A percentile compares a stretch with the other conserved stretches of the same genome.
Evolutionary conservation across 345 rosid species (phyloP).

Genomic region (Ceriops tagal): DNA sequence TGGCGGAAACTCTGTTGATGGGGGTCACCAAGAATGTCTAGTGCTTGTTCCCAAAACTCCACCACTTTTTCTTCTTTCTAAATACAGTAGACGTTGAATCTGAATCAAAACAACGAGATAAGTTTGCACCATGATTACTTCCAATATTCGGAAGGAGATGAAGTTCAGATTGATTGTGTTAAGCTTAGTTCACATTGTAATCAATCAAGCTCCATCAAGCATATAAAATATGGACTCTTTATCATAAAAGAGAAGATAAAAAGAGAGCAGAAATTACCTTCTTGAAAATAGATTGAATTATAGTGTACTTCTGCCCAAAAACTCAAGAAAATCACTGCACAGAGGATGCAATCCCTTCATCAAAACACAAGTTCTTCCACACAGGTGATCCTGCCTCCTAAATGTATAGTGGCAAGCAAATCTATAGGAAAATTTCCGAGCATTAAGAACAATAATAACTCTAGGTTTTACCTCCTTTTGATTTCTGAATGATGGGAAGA

Average conservation of each 20-base stretch:
- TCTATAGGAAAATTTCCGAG: background rate
- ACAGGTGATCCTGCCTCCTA: background rate
- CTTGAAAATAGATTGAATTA: slow-evolving; percentile 76
- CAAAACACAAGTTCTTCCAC: slow-evolving; percentile 1
- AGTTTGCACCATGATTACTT: background rate
- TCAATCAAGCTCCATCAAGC: slow-evolving; percentile 1
- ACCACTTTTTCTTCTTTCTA: slow-evolving; percentile 69
- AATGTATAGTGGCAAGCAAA: background rate
- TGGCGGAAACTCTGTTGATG: background rate
- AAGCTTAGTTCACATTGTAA: background rate
- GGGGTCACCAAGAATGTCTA: slow-evolving; percentile 1
- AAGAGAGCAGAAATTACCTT: slow-evolving; percentile 33
- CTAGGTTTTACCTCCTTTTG: slow-evolving; percentile 55
- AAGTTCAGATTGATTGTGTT: background rate
- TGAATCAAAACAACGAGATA: slow-evolving; percentile 19
- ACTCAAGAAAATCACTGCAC: slow-evolving; percentile 75
- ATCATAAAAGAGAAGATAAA: background rate
- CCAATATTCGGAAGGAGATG: background rate
- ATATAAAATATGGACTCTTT: background rate
- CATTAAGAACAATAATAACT: slow-evolving; percentile 4
- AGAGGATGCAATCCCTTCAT: slow-evolving; percentile 9
- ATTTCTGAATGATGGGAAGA: slow-evolving; percentile 58
- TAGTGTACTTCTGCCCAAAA: slow-evolving; percentile 99
- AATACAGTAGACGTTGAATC: slow-evolving; percentile 42
- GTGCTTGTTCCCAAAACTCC: slow-evolving; percentile 61